A percentile compares a stretch with the other conserved stretches of the same genome.
Evolutionary conservation across 2,329 filamentous ascomycete species (phyloP).

Genomic region (Colletotrichum tamarilloi): DNA sequence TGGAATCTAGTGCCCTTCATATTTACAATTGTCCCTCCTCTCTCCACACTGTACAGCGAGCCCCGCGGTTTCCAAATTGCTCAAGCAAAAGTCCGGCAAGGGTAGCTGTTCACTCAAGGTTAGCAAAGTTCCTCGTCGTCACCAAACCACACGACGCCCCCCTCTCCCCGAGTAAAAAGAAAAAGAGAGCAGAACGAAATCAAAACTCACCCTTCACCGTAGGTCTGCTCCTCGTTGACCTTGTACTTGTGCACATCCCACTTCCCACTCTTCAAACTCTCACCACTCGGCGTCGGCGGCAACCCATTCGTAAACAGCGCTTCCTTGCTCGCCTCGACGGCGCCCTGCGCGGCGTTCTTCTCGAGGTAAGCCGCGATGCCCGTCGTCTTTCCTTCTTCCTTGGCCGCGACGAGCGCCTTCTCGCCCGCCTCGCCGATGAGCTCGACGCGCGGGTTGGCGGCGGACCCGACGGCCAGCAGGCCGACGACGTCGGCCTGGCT

Average conservation of each 20-base stretch:
- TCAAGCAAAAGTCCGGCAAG: conserved; percentile 72
- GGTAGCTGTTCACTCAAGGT: conserved; percentile 60
- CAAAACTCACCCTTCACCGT: conserved; percentile 72
- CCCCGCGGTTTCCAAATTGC: conserved; percentile 37
- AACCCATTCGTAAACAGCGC: conserved; percentile 82
- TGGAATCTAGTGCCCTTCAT: conserved; percentile 43
- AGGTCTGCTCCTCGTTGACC: conserved; percentile 74
- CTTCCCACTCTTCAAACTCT: conserved; percentile 62
- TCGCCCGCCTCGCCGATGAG: conserved; percentile 72
- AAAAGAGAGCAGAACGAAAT: not conserved
- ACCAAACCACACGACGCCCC: not conserved
- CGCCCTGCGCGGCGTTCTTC: conserved; percentile 59
- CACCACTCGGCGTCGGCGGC: conserved; percentile 86
- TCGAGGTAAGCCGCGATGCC: conserved; percentile 81
- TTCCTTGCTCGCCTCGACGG: conserved; percentile 59
- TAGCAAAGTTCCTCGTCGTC: conserved; percentile 41
- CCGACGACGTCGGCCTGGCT: conserved; percentile 87
- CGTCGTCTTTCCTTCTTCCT: conserved; percentile 77
- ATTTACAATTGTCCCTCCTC: conserved; percentile 41
- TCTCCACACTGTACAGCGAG: conserved; percentile 39
- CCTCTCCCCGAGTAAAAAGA: not conserved
- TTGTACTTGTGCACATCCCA: conserved; percentile 78
- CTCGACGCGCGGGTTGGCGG: conserved; percentile 82
- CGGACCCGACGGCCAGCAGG: conserved; percentile 86
- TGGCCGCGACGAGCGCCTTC: conserved; percentile 78